phyloP scores from a whole-genome alignment of 805 yeast species.

The Saccharomycopsis microspora region DNA sequence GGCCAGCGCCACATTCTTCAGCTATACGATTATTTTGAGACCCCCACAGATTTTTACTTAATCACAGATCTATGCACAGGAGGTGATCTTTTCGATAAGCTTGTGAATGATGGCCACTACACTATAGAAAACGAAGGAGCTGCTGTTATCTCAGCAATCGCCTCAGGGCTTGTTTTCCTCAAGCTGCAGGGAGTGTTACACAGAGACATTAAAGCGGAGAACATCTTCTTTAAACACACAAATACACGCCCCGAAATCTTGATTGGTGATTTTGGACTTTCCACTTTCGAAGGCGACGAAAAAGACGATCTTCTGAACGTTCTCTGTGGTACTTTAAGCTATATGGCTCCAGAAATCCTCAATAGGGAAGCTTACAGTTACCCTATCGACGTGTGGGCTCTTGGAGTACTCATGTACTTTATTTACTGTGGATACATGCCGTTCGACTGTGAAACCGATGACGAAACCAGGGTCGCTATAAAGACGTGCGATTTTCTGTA shows the following conservation, averaged over 20 bases:
- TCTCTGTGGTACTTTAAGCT: conserved; percentile 60
- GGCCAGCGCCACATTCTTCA: conserved; percentile 39
- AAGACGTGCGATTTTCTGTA: conserved; percentile 42
- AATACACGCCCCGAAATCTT: conserved; percentile 54
- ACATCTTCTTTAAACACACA: conserved; percentile 49
- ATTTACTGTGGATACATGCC: conserved; percentile 69
- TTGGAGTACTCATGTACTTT: conserved; percentile 63
- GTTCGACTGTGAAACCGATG: conserved; percentile 61
- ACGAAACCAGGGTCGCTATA: conserved; percentile 60
- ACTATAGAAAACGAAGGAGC: conserved; percentile 36
- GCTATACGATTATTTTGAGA: conserved; percentile 60
- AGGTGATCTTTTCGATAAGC: conserved; percentile 56
- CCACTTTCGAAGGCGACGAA: conserved; percentile 23
- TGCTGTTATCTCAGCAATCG: conserved; percentile 36
- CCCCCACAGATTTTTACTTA: conserved; percentile 40
- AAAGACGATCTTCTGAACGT: conserved; percentile 25
- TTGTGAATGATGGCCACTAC: conserved; percentile 34
- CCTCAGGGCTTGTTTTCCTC: conserved; percentile 45
- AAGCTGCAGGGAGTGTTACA: conserved; percentile 56
- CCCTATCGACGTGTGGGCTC: conserved; percentile 65
- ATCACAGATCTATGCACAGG: conserved; percentile 60
- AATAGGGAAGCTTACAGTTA: conserved; percentile 40
- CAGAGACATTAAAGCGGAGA: conserved; percentile 84
- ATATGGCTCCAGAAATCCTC: conserved; percentile 65
- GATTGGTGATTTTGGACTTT: conserved; percentile 80